Evolutionary conservation across 2,329 filamentous ascomycete species (phyloP).

Genomic region (Fusarium udum): DNA sequence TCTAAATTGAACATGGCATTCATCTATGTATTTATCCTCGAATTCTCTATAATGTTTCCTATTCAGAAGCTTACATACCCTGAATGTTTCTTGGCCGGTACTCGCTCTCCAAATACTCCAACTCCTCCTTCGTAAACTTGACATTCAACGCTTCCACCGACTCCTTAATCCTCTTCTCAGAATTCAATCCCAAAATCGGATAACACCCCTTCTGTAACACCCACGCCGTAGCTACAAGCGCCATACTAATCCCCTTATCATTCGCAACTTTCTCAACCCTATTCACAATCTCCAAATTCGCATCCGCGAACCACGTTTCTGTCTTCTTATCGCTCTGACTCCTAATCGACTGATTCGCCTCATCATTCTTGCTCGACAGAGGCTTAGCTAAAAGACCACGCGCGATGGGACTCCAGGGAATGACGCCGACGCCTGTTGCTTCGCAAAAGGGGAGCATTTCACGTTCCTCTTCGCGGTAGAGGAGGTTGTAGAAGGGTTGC

Average conservation of each 20-base stretch:
- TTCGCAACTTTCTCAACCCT: slow-evolving; percentile 63
- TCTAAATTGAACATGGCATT: too few species aligned
- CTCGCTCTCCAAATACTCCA: slow-evolving; percentile 68
- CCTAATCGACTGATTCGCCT: slow-evolving; percentile 11
- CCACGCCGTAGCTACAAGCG: slow-evolving; percentile 74
- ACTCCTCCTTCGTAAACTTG: slow-evolving; percentile 66
- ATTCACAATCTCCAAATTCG: slow-evolving; percentile 45
- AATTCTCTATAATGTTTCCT: too few species aligned
- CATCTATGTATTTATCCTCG: too few species aligned
- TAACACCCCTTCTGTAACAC: slow-evolving; percentile 62
- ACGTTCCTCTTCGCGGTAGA: slow-evolving; percentile 68
- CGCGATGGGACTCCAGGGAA: slow-evolving; percentile 49
- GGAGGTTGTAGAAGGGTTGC: slow-evolving; percentile 67
- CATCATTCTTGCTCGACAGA: slow-evolving; percentile 20
- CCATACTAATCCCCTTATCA: slow-evolving; percentile 68
- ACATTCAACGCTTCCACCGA: slow-evolving; percentile 59
- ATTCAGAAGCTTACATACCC: slow-evolving; percentile 43
- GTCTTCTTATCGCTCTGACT: slow-evolving; percentile 37
- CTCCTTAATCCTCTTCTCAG: slow-evolving; percentile 68
- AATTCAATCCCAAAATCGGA: slow-evolving; percentile 71
- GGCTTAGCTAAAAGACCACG: slow-evolving; percentile 47
- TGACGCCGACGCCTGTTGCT: slow-evolving; percentile 47
- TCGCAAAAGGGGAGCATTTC: slow-evolving; percentile 53
- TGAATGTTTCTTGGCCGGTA: slow-evolving; percentile 64
- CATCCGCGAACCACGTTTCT: slow-evolving; percentile 41